These are phyloP conservation scores for Solanum peruvianum DNA, from an alignment of 257 asterid species.

Conservation along the genomic window DNA sequence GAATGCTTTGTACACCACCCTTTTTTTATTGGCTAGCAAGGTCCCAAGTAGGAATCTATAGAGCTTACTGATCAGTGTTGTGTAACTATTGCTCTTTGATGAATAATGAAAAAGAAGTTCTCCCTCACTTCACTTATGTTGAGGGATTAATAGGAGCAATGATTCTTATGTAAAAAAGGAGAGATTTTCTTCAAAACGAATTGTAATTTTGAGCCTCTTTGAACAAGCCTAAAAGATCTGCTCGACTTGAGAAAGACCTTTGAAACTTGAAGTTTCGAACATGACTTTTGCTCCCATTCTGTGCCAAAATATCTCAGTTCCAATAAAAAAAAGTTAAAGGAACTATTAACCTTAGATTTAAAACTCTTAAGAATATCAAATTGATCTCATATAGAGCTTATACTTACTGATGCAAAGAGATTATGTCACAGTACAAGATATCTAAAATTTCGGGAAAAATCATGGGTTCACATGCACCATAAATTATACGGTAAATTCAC, in stretches of 20 bases:
- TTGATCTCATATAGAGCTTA: neutral
- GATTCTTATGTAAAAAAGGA: neutral
- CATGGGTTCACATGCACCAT: neutral
- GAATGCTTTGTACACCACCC: neutral
- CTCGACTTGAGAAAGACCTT: neutral
- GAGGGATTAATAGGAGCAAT: neutral
- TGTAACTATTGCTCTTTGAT: neutral
- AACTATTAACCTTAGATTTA: neutral
- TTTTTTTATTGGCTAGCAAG: neutral
- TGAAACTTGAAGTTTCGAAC: neutral
- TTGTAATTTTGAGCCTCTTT: neutral
- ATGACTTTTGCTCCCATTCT: neutral
- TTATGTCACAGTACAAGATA: neutral
- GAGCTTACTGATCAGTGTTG: neutral
- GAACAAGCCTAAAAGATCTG: neutral
- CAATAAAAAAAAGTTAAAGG: neutral
- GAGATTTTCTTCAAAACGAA: neutral
- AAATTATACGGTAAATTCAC: neutral
- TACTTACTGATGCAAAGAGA: neutral
- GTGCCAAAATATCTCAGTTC: neutral
- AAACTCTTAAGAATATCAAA: neutral
- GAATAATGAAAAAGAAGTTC: neutral
- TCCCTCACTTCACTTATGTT: neutral
- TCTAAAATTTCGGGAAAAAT: neutral
- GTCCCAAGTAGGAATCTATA: constrained; percentile 4